phyloP scores from a whole-genome alignment of 1,284 basidiomycete species.

The Polyporus tsugae region DNA sequence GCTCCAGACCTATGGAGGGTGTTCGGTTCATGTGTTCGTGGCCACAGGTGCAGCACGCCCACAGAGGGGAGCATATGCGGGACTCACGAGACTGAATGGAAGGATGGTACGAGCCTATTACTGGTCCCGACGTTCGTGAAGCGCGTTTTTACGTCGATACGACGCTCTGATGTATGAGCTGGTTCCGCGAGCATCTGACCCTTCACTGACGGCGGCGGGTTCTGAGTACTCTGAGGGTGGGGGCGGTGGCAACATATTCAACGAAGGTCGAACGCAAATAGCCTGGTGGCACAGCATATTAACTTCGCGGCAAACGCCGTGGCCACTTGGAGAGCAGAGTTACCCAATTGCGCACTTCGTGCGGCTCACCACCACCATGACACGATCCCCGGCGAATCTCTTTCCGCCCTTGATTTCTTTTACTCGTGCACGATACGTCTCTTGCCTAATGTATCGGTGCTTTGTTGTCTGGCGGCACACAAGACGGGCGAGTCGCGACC shows the following conservation, averaged over 20 bases:
- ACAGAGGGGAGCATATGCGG: not conserved
- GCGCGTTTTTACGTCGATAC: conserved; percentile 1
- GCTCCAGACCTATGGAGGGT: not conserved
- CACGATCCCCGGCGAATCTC: not conserved
- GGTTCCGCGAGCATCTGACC: not conserved
- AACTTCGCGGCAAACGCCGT: conserved; percentile 16
- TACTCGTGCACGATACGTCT: not conserved
- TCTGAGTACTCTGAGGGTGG: conserved; percentile 3
- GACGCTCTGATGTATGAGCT: not conserved
- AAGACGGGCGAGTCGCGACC: not conserved
- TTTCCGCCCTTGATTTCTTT: not conserved
- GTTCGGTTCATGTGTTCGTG: not conserved
- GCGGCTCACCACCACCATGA: conserved; percentile 2
- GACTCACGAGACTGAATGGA: not conserved
- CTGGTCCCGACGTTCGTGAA: not conserved
- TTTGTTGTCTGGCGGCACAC: conserved; percentile 1
- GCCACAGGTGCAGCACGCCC: not conserved
- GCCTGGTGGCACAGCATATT: conserved; percentile 6
- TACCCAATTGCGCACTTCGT: conserved; percentile 8
- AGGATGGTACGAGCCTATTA: not conserved
- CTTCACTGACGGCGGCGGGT: conserved; percentile 6
- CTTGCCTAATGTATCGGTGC: not conserved
- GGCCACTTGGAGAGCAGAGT: not conserved
- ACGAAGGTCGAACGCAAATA: not conserved
- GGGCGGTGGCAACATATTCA: not conserved